Evolutionary conservation across 2,329 filamentous ascomycete genomes (phyloP).

Genomic region (Colletotrichum graminicola): DNA sequence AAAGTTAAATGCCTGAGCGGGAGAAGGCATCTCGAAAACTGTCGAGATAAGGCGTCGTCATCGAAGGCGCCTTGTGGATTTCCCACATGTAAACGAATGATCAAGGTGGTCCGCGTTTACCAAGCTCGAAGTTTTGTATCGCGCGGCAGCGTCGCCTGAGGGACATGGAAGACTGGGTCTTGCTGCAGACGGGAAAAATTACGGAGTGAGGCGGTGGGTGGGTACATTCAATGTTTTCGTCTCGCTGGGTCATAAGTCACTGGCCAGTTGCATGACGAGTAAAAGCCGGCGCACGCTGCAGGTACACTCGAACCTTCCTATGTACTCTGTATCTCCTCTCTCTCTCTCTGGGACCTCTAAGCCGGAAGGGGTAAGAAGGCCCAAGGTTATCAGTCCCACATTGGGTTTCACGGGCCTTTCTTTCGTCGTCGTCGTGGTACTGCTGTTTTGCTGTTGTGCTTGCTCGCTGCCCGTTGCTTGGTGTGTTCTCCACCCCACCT

Average conservation of each 20-base stretch:
- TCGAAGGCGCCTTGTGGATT: conserved; percentile 7
- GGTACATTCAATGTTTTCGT: conserved; percentile 18
- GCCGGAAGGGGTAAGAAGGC: conserved; percentile 27
- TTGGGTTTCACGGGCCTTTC: conserved; percentile 22
- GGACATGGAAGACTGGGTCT: conserved; percentile 14
- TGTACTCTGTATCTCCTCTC: conserved; percentile 14
- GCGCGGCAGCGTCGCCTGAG: conserved; percentile 30
- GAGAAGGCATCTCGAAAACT: neutral
- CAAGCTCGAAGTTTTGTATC: conserved; percentile 27
- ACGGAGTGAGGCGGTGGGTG: conserved; percentile 37
- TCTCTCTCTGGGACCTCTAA: neutral
- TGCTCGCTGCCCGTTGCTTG: conserved; percentile 36
- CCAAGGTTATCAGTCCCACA: conserved; percentile 20
- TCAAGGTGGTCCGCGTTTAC: conserved; percentile 28
- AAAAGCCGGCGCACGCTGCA: conserved; percentile 37
- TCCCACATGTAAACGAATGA: conserved; percentile 26
- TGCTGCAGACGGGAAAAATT: conserved; percentile 3
- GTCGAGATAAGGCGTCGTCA: neutral
- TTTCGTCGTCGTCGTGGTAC: too few species aligned
- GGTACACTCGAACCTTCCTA: conserved; percentile 30
- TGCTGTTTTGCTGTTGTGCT: conserved; percentile 19
- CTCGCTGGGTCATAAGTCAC: conserved; percentile 10
- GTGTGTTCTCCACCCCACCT: conserved; percentile 13
- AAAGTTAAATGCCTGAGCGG: neutral
- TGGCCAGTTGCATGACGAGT: conserved; percentile 31